Conservation (phyloP, 2,329 filamentous ascomycete genomes). For the Gaeumannomyces tritici region DNA sequence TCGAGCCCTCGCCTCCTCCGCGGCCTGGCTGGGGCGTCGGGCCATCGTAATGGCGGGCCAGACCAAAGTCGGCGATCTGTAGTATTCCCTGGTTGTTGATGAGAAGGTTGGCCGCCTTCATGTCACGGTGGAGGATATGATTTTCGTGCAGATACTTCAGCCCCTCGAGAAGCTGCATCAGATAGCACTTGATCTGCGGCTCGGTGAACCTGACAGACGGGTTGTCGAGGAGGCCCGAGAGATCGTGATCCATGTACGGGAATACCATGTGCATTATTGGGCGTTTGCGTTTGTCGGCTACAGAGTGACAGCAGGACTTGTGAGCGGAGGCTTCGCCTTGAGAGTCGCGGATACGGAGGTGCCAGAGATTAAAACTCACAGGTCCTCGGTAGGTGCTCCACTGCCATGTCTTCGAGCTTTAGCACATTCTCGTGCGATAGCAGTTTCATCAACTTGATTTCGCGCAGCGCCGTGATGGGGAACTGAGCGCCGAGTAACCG, state of each 20-base stretch:
- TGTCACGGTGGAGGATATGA: constrained; percentile 88
- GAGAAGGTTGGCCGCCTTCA: constrained; percentile 96
- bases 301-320: neutral
- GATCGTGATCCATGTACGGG: constrained; percentile 97
- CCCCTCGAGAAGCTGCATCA: constrained; percentile 86
- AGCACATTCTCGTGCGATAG: constrained; percentile 87
- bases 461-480: constrained; percentile 93
- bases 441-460: constrained; percentile 95
- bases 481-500: constrained; percentile 42
- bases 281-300: constrained; percentile 68
- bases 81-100: constrained; percentile 91
- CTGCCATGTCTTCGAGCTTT: constrained; percentile 87
- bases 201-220: constrained; percentile 79
- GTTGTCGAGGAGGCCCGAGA: constrained; percentile 95
- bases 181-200: constrained; percentile 94
- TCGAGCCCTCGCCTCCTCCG: constrained; percentile 72
- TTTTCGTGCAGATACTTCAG: constrained; percentile 83
- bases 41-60: constrained; percentile 89
- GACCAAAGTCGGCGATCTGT: constrained; percentile 94
- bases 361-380: constrained; percentile 30
- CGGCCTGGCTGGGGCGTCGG: constrained; percentile 64
- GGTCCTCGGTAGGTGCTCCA: constrained; percentile 62
- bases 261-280: constrained; percentile 97
- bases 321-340: neutral
- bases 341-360: constrained; percentile 6